A percentile compares a stretch with the other conserved stretches of the same genome.
phyloP scores from a whole-genome alignment of 2,329 filamentous ascomycete species.

The Neurospora crassa region DNA sequence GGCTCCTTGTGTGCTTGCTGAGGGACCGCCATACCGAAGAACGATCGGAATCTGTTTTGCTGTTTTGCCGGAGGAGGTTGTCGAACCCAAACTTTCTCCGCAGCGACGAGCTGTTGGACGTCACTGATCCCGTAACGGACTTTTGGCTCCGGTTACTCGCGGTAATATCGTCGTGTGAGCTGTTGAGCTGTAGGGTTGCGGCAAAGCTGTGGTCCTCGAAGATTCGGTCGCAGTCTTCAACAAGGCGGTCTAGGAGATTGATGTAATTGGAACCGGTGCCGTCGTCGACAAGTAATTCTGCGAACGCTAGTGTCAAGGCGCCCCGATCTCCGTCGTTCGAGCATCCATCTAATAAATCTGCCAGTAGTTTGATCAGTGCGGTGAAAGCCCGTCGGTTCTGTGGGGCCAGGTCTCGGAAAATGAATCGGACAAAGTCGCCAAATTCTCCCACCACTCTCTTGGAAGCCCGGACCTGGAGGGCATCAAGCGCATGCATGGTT shows the following conservation, averaged over 20 bases:
- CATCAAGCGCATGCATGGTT: constrained; percentile 58
- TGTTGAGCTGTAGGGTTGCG: constrained; percentile 30
- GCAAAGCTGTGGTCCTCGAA: constrained; percentile 54
- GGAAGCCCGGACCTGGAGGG: constrained; percentile 59
- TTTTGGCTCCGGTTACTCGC: constrained; percentile 49
- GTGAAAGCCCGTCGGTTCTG: constrained; percentile 71
- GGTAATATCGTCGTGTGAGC: constrained; percentile 49
- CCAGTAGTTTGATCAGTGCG: constrained; percentile 73
- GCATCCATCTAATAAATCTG: constrained; percentile 80
- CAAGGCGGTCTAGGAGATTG: constrained; percentile 76
- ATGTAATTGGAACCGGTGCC: constrained; percentile 75
- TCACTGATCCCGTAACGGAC: constrained; percentile 62
- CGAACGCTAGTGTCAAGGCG: constrained; percentile 78
- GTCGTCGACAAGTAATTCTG: constrained; percentile 72
- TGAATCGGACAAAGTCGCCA: constrained; percentile 55
- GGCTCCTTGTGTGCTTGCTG: constrained; percentile 65
- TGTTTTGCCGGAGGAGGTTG: constrained; percentile 65
- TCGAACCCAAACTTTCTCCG: constrained; percentile 77
- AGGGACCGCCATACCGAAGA: constrained; percentile 78
- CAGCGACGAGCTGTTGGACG: constrained; percentile 79
- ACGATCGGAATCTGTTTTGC: constrained; percentile 61
- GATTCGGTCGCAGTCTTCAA: constrained; percentile 82
- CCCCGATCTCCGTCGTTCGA: constrained; percentile 86
- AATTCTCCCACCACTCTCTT: constrained; percentile 65
- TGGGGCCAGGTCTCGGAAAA: constrained; percentile 57